Conservation (phyloP, 345 rosid genomes). For the Eucalyptus viminalis region DNA sequence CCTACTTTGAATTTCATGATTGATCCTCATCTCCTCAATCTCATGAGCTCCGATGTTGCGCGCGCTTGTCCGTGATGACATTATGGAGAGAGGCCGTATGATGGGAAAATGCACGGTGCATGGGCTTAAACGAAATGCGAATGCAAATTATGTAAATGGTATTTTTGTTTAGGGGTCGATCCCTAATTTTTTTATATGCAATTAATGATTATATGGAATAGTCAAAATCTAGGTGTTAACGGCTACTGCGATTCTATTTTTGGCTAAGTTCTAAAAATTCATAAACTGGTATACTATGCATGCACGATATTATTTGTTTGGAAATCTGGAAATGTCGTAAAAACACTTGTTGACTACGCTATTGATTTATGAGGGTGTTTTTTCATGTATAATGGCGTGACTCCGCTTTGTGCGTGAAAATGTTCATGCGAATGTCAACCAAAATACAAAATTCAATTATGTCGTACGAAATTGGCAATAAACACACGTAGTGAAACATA, state of each 20-base stretch:
- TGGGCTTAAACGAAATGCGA: not conserved
- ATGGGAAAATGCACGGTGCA: not conserved
- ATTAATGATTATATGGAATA: not conserved
- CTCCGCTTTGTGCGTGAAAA: not conserved
- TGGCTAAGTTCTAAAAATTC: not conserved
- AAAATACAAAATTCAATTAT: not conserved
- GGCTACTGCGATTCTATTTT: not conserved
- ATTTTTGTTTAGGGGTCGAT: not conserved
- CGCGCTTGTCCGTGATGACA: not conserved
- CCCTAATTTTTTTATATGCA: not conserved
- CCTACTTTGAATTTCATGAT: not conserved
- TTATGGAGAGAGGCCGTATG: not conserved
- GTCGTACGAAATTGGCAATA: not conserved
- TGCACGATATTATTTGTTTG: not conserved
- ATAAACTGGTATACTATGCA: not conserved
- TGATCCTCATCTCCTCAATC: not conserved
- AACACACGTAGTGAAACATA: not conserved
- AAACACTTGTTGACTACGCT: not conserved
- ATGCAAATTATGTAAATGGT: not conserved
- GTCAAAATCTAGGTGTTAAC: not conserved
- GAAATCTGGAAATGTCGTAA: not conserved
- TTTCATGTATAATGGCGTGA: not conserved
- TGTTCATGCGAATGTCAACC: not conserved
- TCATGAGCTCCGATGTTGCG: not conserved
- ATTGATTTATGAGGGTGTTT: not conserved